Evolutionary conservation across 2,329 filamentous ascomycete species (phyloP), one percentile per base, ranked within the genome.

Genomic region (Colletotrichum limetticola): DNA sequence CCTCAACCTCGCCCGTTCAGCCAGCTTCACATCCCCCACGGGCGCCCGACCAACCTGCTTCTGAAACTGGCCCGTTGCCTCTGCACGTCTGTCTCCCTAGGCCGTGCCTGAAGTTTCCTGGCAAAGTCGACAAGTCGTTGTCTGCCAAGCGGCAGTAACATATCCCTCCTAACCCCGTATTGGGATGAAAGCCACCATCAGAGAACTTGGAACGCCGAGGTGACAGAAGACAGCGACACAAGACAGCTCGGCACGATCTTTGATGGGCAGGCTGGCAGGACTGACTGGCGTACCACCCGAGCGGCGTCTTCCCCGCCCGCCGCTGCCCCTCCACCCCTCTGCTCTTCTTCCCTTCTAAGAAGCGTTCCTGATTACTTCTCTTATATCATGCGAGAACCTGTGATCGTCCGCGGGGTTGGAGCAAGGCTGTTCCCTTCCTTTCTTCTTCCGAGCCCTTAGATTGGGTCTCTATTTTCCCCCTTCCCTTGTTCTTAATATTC

Each of bases 21-120:
- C 28, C 56, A 71, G 71, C 71, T 61, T 73, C 61, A 28, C 56
- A 60, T 73, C 61, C 26, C 56, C 35, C 28, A 37, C 66, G 28
- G 67, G 37, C 32, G 52, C 32, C 24, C 49, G 61, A 35, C 60
- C 67, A n/a, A 71, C 66, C 67, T 73, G 66, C 55, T 70, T 73
- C 66, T 73, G 71, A 73, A 73, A 73, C 71, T 60, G 60, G 61
- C 53, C 66, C 71, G 71, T 49, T 30, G 46, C 24, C 35, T 57
- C 56, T 72, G 68, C 56, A 22, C 37, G n/a, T 14, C n/a, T 64
- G 32, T 35, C 32, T 24, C 26, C 19, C 19, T 28, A 30, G 58
- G 53, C 32, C 63, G 63, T 66, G 63, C 59, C 19, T 28, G 46
- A 69, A 67, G 58, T 46, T 28, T 67, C 19, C 49, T 60, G 53